Evolutionary conservation across 2,329 filamentous ascomycete genomes (phyloP).

Genomic region (Fragosphaeria purpurea): DNA sequence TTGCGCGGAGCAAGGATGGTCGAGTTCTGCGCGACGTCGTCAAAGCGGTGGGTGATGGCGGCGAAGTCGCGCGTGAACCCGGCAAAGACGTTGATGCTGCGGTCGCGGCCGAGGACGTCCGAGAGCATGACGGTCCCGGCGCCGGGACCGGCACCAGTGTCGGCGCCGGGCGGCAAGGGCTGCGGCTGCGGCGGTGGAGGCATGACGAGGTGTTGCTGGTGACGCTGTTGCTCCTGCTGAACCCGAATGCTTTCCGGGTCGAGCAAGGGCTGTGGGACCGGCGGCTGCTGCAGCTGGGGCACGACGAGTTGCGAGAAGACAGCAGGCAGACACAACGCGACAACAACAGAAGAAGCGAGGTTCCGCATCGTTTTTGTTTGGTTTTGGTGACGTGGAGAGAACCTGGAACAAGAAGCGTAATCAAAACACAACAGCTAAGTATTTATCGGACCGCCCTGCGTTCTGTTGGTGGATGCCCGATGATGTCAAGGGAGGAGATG

Average conservation of each 20-base stretch:
- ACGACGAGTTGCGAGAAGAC: conserved; percentile 9
- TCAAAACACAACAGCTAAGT: background rate
- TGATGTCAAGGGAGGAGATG: conserved; percentile 1
- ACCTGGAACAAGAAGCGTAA: background rate
- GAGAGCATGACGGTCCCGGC: conserved; percentile 56
- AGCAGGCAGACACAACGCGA: conserved; percentile 9
- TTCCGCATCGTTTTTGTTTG: conserved; percentile 9
- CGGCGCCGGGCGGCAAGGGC: conserved; percentile 19
- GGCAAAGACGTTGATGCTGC: conserved; percentile 75
- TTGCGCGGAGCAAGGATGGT: conserved; percentile 86
- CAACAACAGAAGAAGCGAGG: conserved; percentile 7
- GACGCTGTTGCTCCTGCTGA: conserved; percentile 4
- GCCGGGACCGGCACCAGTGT: conserved; percentile 3
- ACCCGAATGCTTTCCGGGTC: too few species aligned
- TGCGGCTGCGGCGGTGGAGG: conserved; percentile 13
- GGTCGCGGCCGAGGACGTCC: conserved; percentile 73
- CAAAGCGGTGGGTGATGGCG: conserved; percentile 56
- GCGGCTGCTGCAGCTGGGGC: background rate
- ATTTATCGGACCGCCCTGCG: background rate
- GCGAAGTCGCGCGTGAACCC: conserved; percentile 68
- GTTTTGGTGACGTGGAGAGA: background rate
- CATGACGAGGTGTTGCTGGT: conserved; percentile 14
- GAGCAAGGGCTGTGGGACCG: too few species aligned
- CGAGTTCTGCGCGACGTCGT: conserved; percentile 56
- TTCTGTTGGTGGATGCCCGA: background rate